Percentiles rank a stretch among this genome's conserved stretches.
These are phyloP conservation scores for Russula abietina DNA, from an alignment of 768 basidiomycete species.

Conservation along the genomic window DNA sequence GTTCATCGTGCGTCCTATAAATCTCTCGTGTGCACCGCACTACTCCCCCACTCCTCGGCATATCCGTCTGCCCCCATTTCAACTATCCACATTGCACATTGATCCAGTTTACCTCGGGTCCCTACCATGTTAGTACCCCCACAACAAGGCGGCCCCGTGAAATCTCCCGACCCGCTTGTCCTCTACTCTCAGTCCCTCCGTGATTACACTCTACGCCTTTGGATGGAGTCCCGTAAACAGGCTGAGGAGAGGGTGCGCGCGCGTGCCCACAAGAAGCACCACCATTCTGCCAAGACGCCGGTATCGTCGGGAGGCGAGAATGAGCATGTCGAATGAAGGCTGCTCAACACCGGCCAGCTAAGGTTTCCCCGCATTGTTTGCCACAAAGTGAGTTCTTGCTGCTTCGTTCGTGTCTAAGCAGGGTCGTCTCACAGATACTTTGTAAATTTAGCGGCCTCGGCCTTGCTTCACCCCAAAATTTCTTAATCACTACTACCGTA, in stretches of 20 bases:
- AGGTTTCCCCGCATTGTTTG: not conserved
- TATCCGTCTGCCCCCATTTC: not conserved
- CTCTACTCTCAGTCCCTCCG: conserved; percentile 61
- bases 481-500: not conserved
- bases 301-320: not conserved
- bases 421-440: not conserved
- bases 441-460: not conserved
- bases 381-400: not conserved
- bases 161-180: conserved; percentile 30
- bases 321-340: not conserved
- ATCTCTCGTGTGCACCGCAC: not conserved
- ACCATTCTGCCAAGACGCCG: conserved; percentile 3
- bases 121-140: conserved; percentile 11
- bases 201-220: conserved; percentile 59
- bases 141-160: not conserved
- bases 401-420: not conserved
- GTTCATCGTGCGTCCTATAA: conserved; percentile 1
- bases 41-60: not conserved
- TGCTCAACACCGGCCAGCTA: not conserved
- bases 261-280: conserved; percentile 24
- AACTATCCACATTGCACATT: not conserved
- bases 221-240: conserved; percentile 58
- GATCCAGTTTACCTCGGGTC: not conserved
- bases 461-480: too few species aligned
- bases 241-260: conserved; percentile 42